Evolutionary conservation across 2,329 filamentous ascomycete species (phyloP).

Genomic region (Penicillium capsulatum): DNA sequence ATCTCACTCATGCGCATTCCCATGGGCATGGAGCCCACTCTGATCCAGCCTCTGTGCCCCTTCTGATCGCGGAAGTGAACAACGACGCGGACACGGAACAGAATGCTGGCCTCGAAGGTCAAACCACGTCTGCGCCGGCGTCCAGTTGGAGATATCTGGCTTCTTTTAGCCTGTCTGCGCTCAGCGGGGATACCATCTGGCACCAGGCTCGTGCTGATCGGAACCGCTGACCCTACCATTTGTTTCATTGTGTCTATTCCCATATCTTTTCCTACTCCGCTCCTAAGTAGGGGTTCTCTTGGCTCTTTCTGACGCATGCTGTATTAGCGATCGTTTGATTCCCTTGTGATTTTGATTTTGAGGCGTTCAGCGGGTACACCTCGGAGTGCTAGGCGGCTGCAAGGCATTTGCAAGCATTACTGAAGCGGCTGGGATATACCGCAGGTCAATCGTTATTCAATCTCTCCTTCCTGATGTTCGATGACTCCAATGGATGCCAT

Average conservation of each 20-base stretch:
- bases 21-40: conserved; percentile 45
- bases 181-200: conserved; percentile 47
- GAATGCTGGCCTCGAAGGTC: conserved; percentile 35
- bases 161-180: conserved; percentile 42
- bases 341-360: conserved; percentile 17
- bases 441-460: conserved; percentile 17
- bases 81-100: conserved; percentile 44
- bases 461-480: conserved; percentile 10
- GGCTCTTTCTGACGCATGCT: conserved; percentile 23
- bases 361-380: conserved; percentile 28
- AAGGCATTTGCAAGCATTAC: conserved; percentile 13
- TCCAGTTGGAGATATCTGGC: conserved; percentile 44
- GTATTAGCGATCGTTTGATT: conserved; percentile 34
- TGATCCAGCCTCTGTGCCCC: conserved; percentile 49
- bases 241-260: conserved; percentile 15
- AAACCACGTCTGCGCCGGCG: conserved; percentile 31
- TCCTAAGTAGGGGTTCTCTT: conserved; percentile 14
- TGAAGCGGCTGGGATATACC: conserved; percentile 21
- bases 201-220: conserved; percentile 40
- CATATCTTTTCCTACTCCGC: conserved; percentile 5
- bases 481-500: conserved; percentile 10
- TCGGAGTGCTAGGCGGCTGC: conserved; percentile 19
- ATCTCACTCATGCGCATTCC: conserved; percentile 44
- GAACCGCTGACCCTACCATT: conserved; percentile 29
- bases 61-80: conserved; percentile 41